A percentile compares a stretch with the other conserved stretches of the same genome.
Evolutionary conservation across 441 rosid genomes (phyloP).

Genomic region (Raphanus hybrid): DNA sequence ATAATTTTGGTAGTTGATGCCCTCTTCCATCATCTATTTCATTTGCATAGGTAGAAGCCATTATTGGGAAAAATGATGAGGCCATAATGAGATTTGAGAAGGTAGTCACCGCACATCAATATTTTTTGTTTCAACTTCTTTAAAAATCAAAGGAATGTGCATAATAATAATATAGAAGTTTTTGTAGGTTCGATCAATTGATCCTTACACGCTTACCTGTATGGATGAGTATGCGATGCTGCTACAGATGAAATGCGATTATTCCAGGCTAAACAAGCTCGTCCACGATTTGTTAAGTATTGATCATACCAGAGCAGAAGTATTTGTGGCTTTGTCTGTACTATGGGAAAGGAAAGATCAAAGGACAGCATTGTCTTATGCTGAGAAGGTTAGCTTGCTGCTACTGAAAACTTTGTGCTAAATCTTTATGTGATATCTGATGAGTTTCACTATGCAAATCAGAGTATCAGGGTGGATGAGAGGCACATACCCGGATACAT

Average conservation of each 20-base stretch:
- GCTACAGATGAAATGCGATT: constrained; percentile 81
- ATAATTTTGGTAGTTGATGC: constrained; percentile 21
- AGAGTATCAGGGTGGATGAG: constrained; percentile 94
- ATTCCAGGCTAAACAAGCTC: constrained; percentile 79
- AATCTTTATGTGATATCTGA: constrained; percentile 33
- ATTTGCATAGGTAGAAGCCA: constrained; percentile 83
- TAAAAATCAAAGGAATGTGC: background rate
- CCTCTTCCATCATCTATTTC: constrained; percentile 37
- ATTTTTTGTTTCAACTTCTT: constrained; percentile 8
- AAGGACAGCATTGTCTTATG: constrained; percentile 79
- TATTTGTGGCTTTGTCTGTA: constrained; percentile 85
- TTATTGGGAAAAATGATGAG: constrained; percentile 89
- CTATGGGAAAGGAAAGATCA: constrained; percentile 91
- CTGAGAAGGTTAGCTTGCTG: constrained; percentile 82
- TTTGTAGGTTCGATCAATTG: constrained; percentile 87
- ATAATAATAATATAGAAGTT: constrained; percentile 20
- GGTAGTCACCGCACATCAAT: constrained; percentile 48
- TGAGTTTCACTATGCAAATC: constrained; percentile 37
- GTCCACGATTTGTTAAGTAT: constrained; percentile 88
- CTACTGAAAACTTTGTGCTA: background rate
- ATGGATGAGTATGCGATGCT: constrained; percentile 99
- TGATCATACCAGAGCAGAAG: constrained; percentile 91
- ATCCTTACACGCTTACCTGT: constrained; percentile 81
- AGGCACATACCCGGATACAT: constrained; percentile 90
- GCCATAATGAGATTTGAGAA: constrained; percentile 91